Conservation (phyloP, 768 basidiomycete genomes). For the Stropharia rugosoannulata region DNA sequence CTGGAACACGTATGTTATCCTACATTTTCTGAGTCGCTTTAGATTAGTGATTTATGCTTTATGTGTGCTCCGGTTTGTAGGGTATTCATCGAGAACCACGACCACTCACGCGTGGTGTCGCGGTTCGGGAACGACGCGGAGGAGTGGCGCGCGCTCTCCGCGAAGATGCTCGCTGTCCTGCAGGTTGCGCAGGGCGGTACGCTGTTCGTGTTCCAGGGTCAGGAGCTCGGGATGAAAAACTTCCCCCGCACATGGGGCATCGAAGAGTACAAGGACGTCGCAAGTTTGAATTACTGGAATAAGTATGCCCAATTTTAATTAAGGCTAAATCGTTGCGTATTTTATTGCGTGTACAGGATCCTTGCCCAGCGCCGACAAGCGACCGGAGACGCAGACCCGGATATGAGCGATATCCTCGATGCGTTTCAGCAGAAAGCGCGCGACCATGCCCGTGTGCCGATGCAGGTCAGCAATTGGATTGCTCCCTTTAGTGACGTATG, state of each 20-base stretch:
- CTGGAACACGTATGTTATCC: constrained; percentile 58
- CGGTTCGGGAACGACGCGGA: constrained; percentile 64
- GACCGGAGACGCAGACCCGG: constrained; percentile 38
- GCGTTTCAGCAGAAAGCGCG: constrained; percentile 61
- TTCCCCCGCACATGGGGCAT: constrained; percentile 63
- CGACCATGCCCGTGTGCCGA: constrained; percentile 69
- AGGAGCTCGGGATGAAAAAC: constrained; percentile 70
- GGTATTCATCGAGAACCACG: constrained; percentile 72
- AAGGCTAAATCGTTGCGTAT: not conserved
- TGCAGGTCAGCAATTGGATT: constrained; percentile 45
- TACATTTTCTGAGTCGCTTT: constrained; percentile 10
- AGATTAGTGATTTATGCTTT: too few relatives aligned
- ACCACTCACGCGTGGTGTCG: constrained; percentile 62
- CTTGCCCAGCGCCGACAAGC: constrained; percentile 34
- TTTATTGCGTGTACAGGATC: constrained; percentile 26
- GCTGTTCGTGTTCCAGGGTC: constrained; percentile 72
- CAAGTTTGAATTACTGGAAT: constrained; percentile 58
- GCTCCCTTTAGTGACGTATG: too few relatives aligned
- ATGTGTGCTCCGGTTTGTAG: too few relatives aligned
- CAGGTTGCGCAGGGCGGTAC: constrained; percentile 66
- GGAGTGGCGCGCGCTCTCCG: constrained; percentile 55
- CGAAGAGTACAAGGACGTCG: constrained; percentile 73
- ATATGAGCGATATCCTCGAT: constrained; percentile 63
- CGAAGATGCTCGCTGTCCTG: constrained; percentile 64
- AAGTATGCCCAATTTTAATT: constrained; percentile 39